Base-by-base conservation (phyloP, 2,329 filamentous ascomycete genomes). In the Aspergillus pseudoviridinutans region DNA sequence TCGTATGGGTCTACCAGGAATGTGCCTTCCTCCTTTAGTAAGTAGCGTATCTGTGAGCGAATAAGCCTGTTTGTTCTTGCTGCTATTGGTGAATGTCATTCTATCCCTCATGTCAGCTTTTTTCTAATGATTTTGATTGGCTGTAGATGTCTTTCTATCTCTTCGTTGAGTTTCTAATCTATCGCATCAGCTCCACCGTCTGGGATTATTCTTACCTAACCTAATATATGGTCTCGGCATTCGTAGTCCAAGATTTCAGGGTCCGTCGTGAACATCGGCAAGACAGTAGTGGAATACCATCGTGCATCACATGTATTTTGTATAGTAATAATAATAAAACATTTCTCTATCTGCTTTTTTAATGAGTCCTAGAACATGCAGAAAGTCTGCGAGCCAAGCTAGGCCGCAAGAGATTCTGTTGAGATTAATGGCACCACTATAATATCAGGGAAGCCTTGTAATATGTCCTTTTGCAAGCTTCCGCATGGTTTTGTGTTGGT, bases 31-130 rank as follows among this genome's bases (percentile, higher is more conserved):
- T 51, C 59, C 52, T 56, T 53, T 38, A 55, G 66, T 50, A 14
- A n/a, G 10, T 52, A 54, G 62, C 57, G 64, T 61, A 57, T 55
- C 58, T 29, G 41, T 59, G 57, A 55, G 46, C 46, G 56, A 67
- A 67, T 65, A 72, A 72, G 62, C 69, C 63, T 56, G 54, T 64
- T 66, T 71, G n/a, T 51, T 1, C 7, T 1, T 3, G 4, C 41
- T 50, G 22, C 62, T 24, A 68, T 71, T 73, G 66, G 70, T 32
- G 32, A 17, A 44, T 6, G 5, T n/a, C 12, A 12, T 22, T 28
- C 14, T 14, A 25, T 29, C 12, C 14, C n/a, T 51, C 56, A 41
- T 54, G 62, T 66, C 63, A 66, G 63, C 64, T 46, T 50, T 7
- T 60, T 64, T 65, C 51, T 4, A 3, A 2, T 3, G 12, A 10